A percentile compares a stretch with the other conserved stretches of the same genome.
Evolutionary conservation across 441 rosid species (phyloP).

Genomic region (California macrophylla): DNA sequence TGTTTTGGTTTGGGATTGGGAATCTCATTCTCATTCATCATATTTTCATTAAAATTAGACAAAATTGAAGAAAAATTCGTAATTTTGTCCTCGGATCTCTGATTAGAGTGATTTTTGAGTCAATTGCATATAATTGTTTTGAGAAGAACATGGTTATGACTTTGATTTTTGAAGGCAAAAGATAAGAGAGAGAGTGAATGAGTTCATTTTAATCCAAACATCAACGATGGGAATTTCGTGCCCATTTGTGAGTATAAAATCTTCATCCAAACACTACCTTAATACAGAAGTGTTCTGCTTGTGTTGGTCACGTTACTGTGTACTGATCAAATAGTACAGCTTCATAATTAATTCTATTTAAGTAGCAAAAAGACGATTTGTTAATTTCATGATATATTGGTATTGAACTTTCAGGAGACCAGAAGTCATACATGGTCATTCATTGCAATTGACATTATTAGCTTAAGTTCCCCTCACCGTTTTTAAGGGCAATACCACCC

Average conservation of each 20-base stretch:
- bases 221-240: too few relatives aligned
- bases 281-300: background rate
- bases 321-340: background rate
- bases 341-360: background rate
- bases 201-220: too few relatives aligned
- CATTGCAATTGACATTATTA: background rate
- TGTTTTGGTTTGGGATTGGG: background rate
- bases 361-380: background rate
- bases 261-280: too few relatives aligned
- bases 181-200: too few relatives aligned
- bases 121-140: too few relatives aligned
- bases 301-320: background rate
- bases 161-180: too few relatives aligned
- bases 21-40: background rate
- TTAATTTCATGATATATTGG: background rate
- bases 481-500: background rate
- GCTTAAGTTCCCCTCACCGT: background rate
- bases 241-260: too few relatives aligned
- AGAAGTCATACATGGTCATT: background rate
- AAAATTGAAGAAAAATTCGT: background rate
- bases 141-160: too few relatives aligned
- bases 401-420: background rate
- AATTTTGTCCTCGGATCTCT: background rate
- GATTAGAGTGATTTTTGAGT: background rate
- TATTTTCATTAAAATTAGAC: background rate